These are phyloP conservation scores for Calamus simplicifolius DNA, from an alignment of 176 grass and related monocot genomes.

Conservation along the genomic window DNA sequence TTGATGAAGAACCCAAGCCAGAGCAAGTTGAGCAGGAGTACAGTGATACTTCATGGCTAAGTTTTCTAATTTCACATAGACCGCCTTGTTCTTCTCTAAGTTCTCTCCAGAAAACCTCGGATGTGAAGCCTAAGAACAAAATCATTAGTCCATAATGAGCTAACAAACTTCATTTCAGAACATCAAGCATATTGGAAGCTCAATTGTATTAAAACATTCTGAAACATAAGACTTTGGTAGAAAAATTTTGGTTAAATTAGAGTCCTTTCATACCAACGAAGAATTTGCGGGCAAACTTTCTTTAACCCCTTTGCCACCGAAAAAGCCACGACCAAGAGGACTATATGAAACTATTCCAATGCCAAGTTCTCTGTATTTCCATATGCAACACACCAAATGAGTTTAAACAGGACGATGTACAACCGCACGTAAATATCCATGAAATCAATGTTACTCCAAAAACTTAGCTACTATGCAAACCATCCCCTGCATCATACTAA, in stretches of 20 bases:
- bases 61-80: background rate
- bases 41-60: background rate
- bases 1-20: conserved; percentile 8
- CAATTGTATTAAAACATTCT: too few relatives aligned
- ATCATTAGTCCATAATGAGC: too few relatives aligned
- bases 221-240: too few relatives aligned
- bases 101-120: background rate
- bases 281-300: background rate
- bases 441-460: too few relatives aligned
- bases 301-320: background rate
- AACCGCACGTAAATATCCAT: too few relatives aligned
- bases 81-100: background rate
- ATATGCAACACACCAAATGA: too few relatives aligned
- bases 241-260: too few relatives aligned
- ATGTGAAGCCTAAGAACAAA: background rate
- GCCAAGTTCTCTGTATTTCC: background rate
- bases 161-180: too few relatives aligned
- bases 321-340: conserved; percentile 6
- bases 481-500: too few relatives aligned
- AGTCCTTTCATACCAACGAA: background rate
- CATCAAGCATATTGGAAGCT: too few relatives aligned
- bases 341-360: conserved; percentile 8
- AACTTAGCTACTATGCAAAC: too few relatives aligned
- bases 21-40: background rate
- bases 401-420: too few relatives aligned